Evolutionary conservation across 352 stramenopile genomes (phyloP).

Genomic region (Phytopythium boreale): DNA sequence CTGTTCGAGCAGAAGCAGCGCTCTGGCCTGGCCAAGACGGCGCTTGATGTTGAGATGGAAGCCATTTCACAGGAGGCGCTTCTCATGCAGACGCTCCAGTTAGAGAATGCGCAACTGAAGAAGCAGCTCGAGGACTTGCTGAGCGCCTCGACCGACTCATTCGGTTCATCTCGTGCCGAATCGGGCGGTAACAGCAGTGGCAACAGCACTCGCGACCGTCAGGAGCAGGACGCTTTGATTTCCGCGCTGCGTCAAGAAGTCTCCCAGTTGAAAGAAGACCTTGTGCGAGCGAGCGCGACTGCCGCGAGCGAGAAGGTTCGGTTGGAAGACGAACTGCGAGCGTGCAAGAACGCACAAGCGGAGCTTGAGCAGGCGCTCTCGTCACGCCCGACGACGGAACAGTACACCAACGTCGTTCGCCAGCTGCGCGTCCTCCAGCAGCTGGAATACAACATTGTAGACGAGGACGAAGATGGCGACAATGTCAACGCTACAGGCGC

Average conservation of each 20-base stretch:
- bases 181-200: constrained; percentile 7
- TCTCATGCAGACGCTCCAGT: constrained; percentile 65
- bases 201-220: constrained; percentile 28
- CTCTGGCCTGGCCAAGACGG: constrained; percentile 49
- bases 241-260: constrained; percentile 54
- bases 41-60: constrained; percentile 85
- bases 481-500: constrained; percentile 13
- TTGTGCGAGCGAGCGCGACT: constrained; percentile 20
- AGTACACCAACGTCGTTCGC: constrained; percentile 84
- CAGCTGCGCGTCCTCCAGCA: constrained; percentile 92
- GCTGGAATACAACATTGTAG: constrained; percentile 87
- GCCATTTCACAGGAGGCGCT: constrained; percentile 84
- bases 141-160: constrained; percentile 18
- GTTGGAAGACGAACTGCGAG: constrained; percentile 30
- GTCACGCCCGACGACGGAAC: constrained; percentile 80
- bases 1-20: constrained; percentile 88
- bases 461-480: constrained; percentile 44
- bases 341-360: constrained; percentile 20
- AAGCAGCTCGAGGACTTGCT: constrained; percentile 77
- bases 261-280: constrained; percentile 48
- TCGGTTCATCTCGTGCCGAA: not conserved
- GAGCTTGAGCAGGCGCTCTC: constrained; percentile 38
- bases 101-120: constrained; percentile 85
- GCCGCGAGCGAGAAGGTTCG: constrained; percentile 26
- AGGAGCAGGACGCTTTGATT: constrained; percentile 56